Evolutionary conservation across 306 rosid genomes (phyloP).

Genomic region (Vigna reflexopilosa): DNA sequence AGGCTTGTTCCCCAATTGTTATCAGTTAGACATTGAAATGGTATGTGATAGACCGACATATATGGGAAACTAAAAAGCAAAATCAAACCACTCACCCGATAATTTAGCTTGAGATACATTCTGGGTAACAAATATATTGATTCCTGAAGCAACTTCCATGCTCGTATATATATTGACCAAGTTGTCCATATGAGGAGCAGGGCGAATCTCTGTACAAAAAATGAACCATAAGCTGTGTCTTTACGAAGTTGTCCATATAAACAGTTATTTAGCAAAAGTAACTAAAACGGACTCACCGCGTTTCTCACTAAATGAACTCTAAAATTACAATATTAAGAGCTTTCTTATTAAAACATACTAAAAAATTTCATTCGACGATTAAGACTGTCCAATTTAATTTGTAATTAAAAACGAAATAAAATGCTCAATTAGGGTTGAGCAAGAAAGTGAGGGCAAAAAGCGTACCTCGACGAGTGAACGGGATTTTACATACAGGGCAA

Average conservation of each 20-base stretch:
- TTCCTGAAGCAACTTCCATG: conserved; percentile 88
- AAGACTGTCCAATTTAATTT: no score
- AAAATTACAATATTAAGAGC: not conserved
- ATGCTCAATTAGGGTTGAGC: not conserved
- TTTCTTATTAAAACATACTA: not conserved
- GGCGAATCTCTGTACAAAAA: conserved; percentile 69
- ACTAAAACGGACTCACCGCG: not conserved
- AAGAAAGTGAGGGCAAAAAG: not conserved
- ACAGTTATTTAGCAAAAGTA: not conserved
- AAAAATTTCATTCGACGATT: not conserved
- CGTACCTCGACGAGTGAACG: conserved; percentile 83
- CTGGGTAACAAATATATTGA: conserved; percentile 74
- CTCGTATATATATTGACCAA: conserved; percentile 86
- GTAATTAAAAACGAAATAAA: not conserved
- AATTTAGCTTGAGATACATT: conserved; percentile 51
- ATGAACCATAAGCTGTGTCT: no score
- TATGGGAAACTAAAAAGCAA: not conserved
- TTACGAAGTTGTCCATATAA: not conserved
- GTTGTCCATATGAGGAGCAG: conserved; percentile 89
- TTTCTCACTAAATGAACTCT: not conserved
- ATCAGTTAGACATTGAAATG: not conserved
- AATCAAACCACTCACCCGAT: conserved; percentile 54
- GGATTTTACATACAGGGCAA: conserved; percentile 93
- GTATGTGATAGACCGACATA: not conserved
- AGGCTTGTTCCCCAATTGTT: not conserved